phyloP scores from a whole-genome alignment of 108 stramenopile genomes.

The Skeletonema marinoi region DNA sequence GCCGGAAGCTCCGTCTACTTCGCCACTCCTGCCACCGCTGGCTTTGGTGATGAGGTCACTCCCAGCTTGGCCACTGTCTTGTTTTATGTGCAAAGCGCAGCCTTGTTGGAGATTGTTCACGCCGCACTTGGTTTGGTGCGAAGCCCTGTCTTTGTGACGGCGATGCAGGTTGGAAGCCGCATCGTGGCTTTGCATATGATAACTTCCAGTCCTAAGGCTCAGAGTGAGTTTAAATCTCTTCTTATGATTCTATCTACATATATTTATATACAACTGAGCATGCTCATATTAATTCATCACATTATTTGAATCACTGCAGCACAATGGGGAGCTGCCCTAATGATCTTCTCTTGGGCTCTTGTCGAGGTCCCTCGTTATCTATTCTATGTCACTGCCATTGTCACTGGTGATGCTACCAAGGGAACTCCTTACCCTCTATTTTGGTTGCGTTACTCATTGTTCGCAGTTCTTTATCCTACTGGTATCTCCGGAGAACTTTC shows the following conservation, averaged over 20 bases:
- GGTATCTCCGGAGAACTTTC: constrained; percentile 93
- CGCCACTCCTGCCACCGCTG: constrained; percentile 51
- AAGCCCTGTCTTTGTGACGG: constrained; percentile 88
- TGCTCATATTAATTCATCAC: background rate
- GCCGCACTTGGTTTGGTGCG: constrained; percentile 90
- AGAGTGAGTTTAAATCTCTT: constrained; percentile 54
- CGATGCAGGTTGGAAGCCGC: constrained; percentile 92
- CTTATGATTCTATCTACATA: background rate
- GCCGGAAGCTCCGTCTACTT: constrained; percentile 32
- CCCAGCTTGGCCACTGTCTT: constrained; percentile 48
- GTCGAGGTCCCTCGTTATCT: constrained; percentile 96
- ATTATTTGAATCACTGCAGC: constrained; percentile 18
- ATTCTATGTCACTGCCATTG: constrained; percentile 89
- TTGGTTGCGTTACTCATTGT: constrained; percentile 96
- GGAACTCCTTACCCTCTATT: constrained; percentile 93
- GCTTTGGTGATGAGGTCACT: constrained; percentile 31
- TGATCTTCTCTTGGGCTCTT: constrained; percentile 87
- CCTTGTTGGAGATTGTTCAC: constrained; percentile 91
- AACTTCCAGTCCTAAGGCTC: constrained; percentile 65
- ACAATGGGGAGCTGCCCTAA: constrained; percentile 86
- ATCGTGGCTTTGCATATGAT: constrained; percentile 83
- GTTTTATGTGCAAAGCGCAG: constrained; percentile 72
- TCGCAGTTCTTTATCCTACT: constrained; percentile 93
- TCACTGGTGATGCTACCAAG: constrained; percentile 87
- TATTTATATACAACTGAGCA: background rate